These are phyloP conservation scores for Macrophomina phaseolina DNA, from an alignment of 2,329 filamentous ascomycete genomes.

Conservation along the genomic window DNA sequence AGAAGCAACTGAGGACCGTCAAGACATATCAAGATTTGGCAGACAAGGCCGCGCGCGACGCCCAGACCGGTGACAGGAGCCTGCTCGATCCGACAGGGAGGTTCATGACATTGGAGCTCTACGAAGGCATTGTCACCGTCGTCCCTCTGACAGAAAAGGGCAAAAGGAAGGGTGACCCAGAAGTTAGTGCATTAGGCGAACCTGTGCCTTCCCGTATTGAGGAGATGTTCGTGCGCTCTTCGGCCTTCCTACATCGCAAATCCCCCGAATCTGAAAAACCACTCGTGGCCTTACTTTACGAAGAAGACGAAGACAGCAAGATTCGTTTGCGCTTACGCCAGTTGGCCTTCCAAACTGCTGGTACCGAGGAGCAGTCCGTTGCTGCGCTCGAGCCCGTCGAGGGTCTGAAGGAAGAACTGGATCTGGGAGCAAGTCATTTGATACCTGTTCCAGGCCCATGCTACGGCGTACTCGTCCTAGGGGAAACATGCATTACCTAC, in stretches of 20 bases:
- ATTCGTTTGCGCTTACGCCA: slow-evolving; percentile 62
- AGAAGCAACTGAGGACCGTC: slow-evolving; percentile 60
- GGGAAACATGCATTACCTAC: slow-evolving; percentile 77
- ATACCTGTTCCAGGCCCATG: slow-evolving; percentile 66
- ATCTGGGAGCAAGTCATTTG: slow-evolving; percentile 65
- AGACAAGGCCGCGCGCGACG: slow-evolving; percentile 69
- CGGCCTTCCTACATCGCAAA: slow-evolving; percentile 67
- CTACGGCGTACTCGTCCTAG: slow-evolving; percentile 55
- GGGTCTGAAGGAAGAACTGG: slow-evolving; percentile 59
- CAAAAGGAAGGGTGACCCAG: slow-evolving; percentile 57
- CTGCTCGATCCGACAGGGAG: slow-evolving; percentile 80
- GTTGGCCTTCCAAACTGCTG: slow-evolving; percentile 55
- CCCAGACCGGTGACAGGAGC: slow-evolving; percentile 81
- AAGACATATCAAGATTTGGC: slow-evolving; percentile 65
- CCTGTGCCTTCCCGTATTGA: slow-evolving; percentile 67
- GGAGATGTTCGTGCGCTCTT: slow-evolving; percentile 70
- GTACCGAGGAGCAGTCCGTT: slow-evolving; percentile 51
- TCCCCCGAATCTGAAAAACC: slow-evolving; percentile 56
- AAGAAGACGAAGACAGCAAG: slow-evolving; percentile 62
- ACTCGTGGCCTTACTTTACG: slow-evolving; percentile 68
- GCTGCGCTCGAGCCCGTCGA: slow-evolving; percentile 61
- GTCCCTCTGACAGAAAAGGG: slow-evolving; percentile 63
- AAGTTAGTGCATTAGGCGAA: slow-evolving; percentile 64
- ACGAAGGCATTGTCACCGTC: slow-evolving; percentile 70
- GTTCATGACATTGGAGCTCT: slow-evolving; percentile 71